Base-by-base conservation (phyloP, 331 rosid species). In the Stylosanthes scabra region DNA sequence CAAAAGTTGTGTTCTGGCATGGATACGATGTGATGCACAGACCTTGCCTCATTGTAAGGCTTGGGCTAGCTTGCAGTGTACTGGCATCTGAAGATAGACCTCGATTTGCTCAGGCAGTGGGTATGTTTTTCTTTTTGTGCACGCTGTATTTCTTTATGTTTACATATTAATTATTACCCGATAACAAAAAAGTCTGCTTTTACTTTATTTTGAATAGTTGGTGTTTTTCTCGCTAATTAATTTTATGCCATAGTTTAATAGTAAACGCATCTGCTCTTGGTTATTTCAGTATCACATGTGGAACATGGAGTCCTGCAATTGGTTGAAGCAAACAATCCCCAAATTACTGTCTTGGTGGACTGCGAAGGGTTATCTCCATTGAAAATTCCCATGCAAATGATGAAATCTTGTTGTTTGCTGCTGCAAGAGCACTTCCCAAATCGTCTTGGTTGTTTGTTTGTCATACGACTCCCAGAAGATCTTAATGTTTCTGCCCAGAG, bases 391-490 rank as follows among this genome's bases (percentile, higher is more conserved):
- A 88, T 89, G 96, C 92, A 92, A 76, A 80, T 92, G 82, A 15
- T 89, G 85, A 85, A 89, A 85, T 85, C 85, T 29, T 92, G 96
- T 80, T 88, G 92, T 74, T 70, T 92, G 71, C 82, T 85, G 77
- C 75, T 92, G 81, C 94, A 85, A 88, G 96, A 88, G 81, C 90
- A 92, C 90, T 89, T 88, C 76, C 97, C 97, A n/a, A 83, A 88
- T 72, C 91, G 86, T 63, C 97, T 92, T 78, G 92, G 96, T 58
- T 89, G 87, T 68, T 80, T 92, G 87, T 80, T 84, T 64, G 89
- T 89, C 62, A 77, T 92, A 70, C 84, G 85, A 58, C 94, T 89
- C 65, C 96, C 96, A 66, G 86, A 90, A 2, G 83, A 74, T 69
- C 83, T 86, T 59, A 88, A 91, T 20, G 86, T 76, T 70, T 61